phyloP scores from a whole-genome alignment of 2,329 filamentous ascomycete genomes.

The Cercospora canescens region DNA sequence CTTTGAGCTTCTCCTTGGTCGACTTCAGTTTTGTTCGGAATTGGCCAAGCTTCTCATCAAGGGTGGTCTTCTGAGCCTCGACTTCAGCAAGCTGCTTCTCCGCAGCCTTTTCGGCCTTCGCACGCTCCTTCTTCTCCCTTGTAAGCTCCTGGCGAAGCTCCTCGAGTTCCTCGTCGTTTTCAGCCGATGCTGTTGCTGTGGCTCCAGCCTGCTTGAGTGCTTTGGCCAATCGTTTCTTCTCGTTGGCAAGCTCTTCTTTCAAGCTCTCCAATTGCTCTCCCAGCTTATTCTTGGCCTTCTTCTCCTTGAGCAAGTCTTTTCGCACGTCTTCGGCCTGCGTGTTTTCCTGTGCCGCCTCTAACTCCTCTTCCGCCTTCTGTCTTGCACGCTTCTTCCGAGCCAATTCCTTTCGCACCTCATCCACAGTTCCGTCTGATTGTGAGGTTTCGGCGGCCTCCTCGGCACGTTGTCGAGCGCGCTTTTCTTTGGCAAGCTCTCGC shows the following conservation, averaged over 20 bases:
- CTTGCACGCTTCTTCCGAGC: constrained; percentile 34
- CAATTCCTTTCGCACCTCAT: constrained; percentile 36
- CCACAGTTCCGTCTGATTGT: constrained; percentile 34
- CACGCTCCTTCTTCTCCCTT: constrained; percentile 52
- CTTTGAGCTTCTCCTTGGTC: constrained; percentile 72
- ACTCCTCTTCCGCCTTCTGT: constrained; percentile 35
- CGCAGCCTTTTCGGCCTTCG: constrained; percentile 53
- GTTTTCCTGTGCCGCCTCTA: constrained; percentile 40
- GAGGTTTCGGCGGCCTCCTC: constrained; percentile 37
- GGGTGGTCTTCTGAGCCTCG: constrained; percentile 61
- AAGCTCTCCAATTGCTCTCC: constrained; percentile 39
- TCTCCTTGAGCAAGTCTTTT: constrained; percentile 35
- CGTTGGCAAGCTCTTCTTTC: constrained; percentile 35
- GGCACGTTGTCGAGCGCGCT: constrained; percentile 46
- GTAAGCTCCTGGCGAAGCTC: constrained; percentile 52
- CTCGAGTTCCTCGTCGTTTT: constrained; percentile 45
- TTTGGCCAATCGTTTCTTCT: constrained; percentile 37
- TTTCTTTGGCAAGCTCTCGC: constrained; percentile 48
- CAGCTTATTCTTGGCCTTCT: constrained; percentile 34
- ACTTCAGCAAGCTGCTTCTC: constrained; percentile 61
- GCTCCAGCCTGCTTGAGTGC: constrained; percentile 45
- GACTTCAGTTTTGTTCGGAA: constrained; percentile 69
- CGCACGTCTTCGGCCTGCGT: constrained; percentile 36
- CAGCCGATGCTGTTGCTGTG: constrained; percentile 41
- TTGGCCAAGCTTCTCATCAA: constrained; percentile 70